These are phyloP conservation scores for Bipolaris cookei DNA, from an alignment of 2,329 filamentous ascomycete genomes.

Conservation along the genomic window DNA sequence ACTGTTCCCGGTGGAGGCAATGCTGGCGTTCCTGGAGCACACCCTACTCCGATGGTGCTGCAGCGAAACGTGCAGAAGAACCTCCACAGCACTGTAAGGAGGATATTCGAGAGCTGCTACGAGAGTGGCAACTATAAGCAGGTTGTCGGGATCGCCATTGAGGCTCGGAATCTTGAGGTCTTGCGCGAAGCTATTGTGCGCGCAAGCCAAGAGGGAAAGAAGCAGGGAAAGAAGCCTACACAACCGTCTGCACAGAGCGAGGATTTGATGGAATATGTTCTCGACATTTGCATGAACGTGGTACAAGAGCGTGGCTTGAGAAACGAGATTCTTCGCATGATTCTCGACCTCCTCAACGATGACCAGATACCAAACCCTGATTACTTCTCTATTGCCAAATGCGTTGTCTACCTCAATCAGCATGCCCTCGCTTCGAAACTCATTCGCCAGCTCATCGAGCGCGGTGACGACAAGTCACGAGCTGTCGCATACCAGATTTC, in stretches of 20 bases:
- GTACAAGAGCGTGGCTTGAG: conserved; percentile 91
- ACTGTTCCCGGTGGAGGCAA: conserved; percentile 63
- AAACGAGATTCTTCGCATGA: conserved; percentile 82
- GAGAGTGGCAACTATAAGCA: conserved; percentile 87
- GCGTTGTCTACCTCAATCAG: conserved; percentile 93
- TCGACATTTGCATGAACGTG: conserved; percentile 96
- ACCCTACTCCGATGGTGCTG: conserved; percentile 68
- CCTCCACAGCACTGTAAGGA: conserved; percentile 82
- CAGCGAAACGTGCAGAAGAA: conserved; percentile 78
- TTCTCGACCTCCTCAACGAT: conserved; percentile 93
- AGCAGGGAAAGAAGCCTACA: conserved; percentile 63
- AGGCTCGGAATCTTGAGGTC: conserved; percentile 89
- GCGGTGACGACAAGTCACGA: conserved; percentile 77
- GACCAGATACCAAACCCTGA: conserved; percentile 91
- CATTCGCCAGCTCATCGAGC: conserved; percentile 79
- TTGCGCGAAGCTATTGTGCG: conserved; percentile 85
- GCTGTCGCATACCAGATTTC: conserved; percentile 96
- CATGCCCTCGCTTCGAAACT: conserved; percentile 89
- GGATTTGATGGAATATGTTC: conserved; percentile 94
- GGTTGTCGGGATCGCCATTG: conserved; percentile 94
- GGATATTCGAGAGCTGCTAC: conserved; percentile 90
- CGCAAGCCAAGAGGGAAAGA: conserved; percentile 84
- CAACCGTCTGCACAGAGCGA: conserved; percentile 70
- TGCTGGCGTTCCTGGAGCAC: conserved; percentile 59
- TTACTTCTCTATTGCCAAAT: conserved; percentile 98